Evolutionary conservation across 2,329 filamentous ascomycete species (phyloP), one percentile per base, ranked within the genome.

Genomic region (Cladosporium sp.): DNA sequence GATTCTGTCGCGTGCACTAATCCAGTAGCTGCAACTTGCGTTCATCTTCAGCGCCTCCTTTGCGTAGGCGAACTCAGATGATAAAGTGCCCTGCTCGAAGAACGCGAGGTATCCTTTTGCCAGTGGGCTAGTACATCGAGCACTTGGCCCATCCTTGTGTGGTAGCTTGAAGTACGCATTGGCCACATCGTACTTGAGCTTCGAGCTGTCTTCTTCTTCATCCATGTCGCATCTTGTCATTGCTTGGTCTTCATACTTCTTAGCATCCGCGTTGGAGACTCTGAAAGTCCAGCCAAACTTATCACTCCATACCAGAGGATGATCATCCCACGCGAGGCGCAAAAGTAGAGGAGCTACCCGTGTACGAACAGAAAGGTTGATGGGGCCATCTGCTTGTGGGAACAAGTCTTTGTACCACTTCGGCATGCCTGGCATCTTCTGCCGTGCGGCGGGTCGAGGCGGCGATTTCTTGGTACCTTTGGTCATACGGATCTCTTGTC

Each of bases 11-110:
- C 95, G 87, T 18, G 95, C 93, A 74, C 92, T 97, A 72, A 99
- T 98, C 95, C 96, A 99, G 79, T 99, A 99, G 0, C 94, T 98
- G 76, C 96, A 99, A 0, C 93, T 97, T 0, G 95, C 93, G 73
- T 99, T 99, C 95, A 99, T 99, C 72, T 98, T 91, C 52, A 99
- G 82, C 0, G 96, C 95, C 77, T 97, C 93, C 75, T 96, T 98
- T 0, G 95, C 95, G 73, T 97, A 94, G 0, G 88, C 77, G 73
- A 90, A 98, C 77, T 97, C 90, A 0, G 94, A 98, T 0, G 92
- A 92, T 3, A 99, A 81, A 0, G 86, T 92, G 0, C 93, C 94
- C 41, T 91, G 91, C 73, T 99, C 95, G 73, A 99, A 98, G 76
- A 96, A 97, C 61, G 88, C 78, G 66, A 97, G 82, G 73, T 98